Evolutionary conservation across 352 stramenopile species (phyloP), one percentile per base, ranked within the genome.

Genomic region (Pythium scleroteichum): DNA sequence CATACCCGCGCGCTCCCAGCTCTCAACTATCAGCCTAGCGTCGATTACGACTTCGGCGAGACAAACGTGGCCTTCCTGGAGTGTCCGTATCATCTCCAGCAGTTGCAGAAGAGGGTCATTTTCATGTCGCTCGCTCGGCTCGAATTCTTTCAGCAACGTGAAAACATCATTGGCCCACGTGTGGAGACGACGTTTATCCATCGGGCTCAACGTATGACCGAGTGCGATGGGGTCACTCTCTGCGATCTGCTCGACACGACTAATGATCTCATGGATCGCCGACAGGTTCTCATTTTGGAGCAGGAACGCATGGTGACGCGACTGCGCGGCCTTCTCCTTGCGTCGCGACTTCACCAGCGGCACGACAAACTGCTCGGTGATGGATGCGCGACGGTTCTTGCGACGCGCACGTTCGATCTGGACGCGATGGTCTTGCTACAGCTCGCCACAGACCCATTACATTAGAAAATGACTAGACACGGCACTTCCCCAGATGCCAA

Each of bases 61-160:
- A 49, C 76, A 88, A 19, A 79, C 62, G 44, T 84, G 77, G 3
- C 71, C 69, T 14, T 88, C 77, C 32, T 87, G 77, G 0, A 91
- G 64, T 22, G 76, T 70, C 65, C 88, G 77, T 24, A 91, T 53
- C 29, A 73, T 64, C 41, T 84, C 76, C 2, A 91, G 35, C 0
- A 87, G 38, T 42, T 59, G 55, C 32, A 79, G n/a, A 4, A 91
- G 55, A 10, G 81, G 77, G 24, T 91, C 81, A 16, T 68, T 58
- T 6, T 48, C 41, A 50, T 78, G 78, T 41, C 62, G 74, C 4
- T 81, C 72, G 46, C 70, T 85, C 27, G 81, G 66, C 46, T 69
- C 58, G 22, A 89, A 91, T 6, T 79, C 65, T 48, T 49, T 55
- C 9, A 86, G 32, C 3, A 88, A 17, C 8, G 71, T 69, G 13